Evolutionary conservation across 2,329 filamentous ascomycete genomes (phyloP), one percentile per base, ranked within the genome.

Genomic region (Colletotrichum spaethianum): DNA sequence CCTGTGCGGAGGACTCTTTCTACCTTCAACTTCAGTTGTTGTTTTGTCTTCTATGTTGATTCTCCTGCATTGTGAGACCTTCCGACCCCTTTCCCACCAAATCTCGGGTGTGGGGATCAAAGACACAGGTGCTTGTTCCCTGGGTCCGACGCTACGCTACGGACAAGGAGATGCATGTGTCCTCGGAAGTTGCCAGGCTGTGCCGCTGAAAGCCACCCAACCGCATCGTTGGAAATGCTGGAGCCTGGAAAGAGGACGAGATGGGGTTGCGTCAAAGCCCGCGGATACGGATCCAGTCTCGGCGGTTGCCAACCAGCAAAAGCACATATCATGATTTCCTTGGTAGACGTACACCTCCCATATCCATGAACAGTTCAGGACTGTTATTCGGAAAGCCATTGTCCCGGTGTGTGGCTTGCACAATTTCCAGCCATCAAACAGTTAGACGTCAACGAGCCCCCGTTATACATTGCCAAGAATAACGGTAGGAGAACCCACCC

Each of bases 381-480:
- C 33, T 18, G n/a, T 6, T 56, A 36, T 12, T n/a, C 33, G 62
- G 40, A 40, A 46, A 14, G 20, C 8, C 20, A 59, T 31, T 59
- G 28, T 44, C 16, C 50, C 6, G 18, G 31, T 36, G 16, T 26
- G 33, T 28, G 18, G 23, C 64, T 40, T 16, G 46, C 12, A 44
- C 28, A 26, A 40, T 50, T 46, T 23, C 48, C 46, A 23, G 31
- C 53, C 68, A 56, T 44, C 48, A 50, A 40, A 42, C 40, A 44
- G 52, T 67, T 67, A 42, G 26, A 20, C 46, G 40, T 61, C 26
- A 40, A 46, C 31, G 18, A 56, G 42, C 33, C 57, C 48, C 57
- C 48, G 57, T 68, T 63, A 33, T 42, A 64, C 68, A 57, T 68
- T 62, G 68, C 63, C 68, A 68, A 68, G 68, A 62, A 57, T 12